Evolutionary conservation across 768 basidiomycete species (phyloP).

Genomic region (Boletellus ananas): DNA sequence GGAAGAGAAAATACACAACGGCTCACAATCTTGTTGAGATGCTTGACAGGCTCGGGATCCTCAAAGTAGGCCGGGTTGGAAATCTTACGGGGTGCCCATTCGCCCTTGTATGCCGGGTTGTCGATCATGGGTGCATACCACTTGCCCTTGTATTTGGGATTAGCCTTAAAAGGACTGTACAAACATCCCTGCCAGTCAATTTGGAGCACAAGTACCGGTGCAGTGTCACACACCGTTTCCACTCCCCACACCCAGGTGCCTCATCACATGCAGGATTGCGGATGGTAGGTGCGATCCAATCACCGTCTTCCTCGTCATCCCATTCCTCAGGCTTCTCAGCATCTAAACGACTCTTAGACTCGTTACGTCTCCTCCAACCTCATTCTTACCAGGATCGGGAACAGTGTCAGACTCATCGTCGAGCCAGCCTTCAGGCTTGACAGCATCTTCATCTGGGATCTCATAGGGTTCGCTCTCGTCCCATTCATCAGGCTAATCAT

Average conservation of each 20-base stretch:
- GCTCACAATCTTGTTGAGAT: slow-evolving; percentile 79
- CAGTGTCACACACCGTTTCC: slow-evolving; percentile 58
- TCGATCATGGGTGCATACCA: slow-evolving; percentile 94
- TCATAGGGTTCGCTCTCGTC: slow-evolving; percentile 95
- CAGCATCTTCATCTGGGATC: slow-evolving; percentile 81
- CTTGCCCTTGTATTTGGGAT: slow-evolving; percentile 96
- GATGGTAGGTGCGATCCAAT: slow-evolving; percentile 91
- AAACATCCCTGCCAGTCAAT: neutral
- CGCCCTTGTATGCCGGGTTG: slow-evolving; percentile 97
- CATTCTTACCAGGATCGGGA: slow-evolving; percentile 74
- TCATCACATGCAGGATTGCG: slow-evolving; percentile 87
- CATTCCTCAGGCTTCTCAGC: slow-evolving; percentile 97
- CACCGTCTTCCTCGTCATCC: slow-evolving; percentile 99
- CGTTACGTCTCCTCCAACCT: neutral
- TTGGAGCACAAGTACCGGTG: neutral
- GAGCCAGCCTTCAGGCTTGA: slow-evolving; percentile 94
- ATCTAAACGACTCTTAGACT: slow-evolving; percentile 39
- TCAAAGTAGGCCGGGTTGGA: slow-evolving; percentile 89
- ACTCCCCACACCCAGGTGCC: slow-evolving; percentile 92
- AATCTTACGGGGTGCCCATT: slow-evolving; percentile 90
- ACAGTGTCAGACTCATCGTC: slow-evolving; percentile 77
- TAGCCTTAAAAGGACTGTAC: slow-evolving; percentile 74
- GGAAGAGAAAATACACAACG: too few species aligned
- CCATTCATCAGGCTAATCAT: slow-evolving; percentile 81
- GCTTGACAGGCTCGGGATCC: slow-evolving; percentile 77